Evolutionary conservation across 805 yeast species (phyloP), one percentile per base, ranked within the genome.

Genomic region (Candida corydali): DNA sequence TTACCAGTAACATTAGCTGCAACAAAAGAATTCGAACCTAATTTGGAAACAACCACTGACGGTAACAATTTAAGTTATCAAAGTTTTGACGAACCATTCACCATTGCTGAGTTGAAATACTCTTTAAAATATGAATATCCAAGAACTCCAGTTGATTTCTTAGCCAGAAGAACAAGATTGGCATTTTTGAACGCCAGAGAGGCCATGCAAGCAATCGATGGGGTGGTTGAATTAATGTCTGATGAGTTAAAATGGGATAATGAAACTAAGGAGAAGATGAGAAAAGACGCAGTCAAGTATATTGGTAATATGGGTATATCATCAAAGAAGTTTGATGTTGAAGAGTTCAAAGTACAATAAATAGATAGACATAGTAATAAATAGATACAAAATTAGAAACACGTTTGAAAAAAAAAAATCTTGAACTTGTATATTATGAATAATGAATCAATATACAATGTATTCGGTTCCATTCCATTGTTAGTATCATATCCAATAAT

Each of bases 161-260:
- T 89, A 47, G 86, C 95, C 39, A 83, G 97, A 72, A 82, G 98
- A 73, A 81, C 91, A 37, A 80, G 98, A 64, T 78, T 86, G 57
- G 95, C 96, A 3, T 91, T 88, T 69, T 71, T 89, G 57, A 89
- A 89, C 64, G 86, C 93, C 28, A 78, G 78, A 59, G 87, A 83
- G 46, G 96, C 97, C 10, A 65, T 80, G 45, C 70, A 66, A 35
- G 84, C 94, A 11, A 80, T 89, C 39, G 94, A 87, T 44, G 83
- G 82, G 44, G 95, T 91, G 26, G 88, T 85, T 35, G 83, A 84
- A 49, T 73, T 86, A 45, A 84, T 89, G 93, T 88, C 80, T 47
- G 69, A 75, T 36, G 93, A 85, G 59, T 71, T 84, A 44, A 64
- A 75, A 32, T 89, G 98, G 98, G 70, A 69, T 47, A 68, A 69